Conservation (phyloP, 768 basidiomycete genomes). For the Auricularia sp. region DNA sequence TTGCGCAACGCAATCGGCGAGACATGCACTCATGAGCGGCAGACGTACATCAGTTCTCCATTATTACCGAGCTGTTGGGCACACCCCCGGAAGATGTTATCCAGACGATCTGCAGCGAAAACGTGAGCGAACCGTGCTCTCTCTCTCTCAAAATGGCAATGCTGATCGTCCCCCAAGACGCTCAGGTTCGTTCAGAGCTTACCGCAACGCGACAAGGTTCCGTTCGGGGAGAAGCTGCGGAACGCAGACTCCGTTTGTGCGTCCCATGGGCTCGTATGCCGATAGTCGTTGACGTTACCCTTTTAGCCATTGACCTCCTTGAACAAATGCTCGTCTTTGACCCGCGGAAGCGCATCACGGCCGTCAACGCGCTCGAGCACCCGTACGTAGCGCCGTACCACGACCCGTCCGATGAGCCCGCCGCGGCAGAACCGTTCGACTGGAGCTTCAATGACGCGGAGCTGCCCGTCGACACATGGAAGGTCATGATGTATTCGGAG, state of each 20-base stretch:
- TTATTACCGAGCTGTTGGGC: slow-evolving; percentile 95
- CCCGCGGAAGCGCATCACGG: slow-evolving; percentile 92
- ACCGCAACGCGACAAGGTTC: slow-evolving; percentile 91
- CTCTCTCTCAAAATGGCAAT: neutral
- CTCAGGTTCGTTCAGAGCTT: slow-evolving; percentile 97
- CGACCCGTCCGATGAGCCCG: slow-evolving; percentile 95
- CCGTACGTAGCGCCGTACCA: slow-evolving; percentile 96
- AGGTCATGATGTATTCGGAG: slow-evolving; percentile 99
- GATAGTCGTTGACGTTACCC: neutral
- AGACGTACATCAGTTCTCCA: slow-evolving; percentile 99
- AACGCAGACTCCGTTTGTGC: slow-evolving; percentile 78
- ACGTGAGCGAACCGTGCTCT: slow-evolving; percentile 37
- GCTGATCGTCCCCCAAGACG: slow-evolving; percentile 47
- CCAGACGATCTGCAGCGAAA: slow-evolving; percentile 95
- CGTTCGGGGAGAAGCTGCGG: slow-evolving; percentile 87
- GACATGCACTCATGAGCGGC: slow-evolving; percentile 7
- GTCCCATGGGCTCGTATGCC: slow-evolving; percentile 17
- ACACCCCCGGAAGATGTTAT: slow-evolving; percentile 99
- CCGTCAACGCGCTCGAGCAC: slow-evolving; percentile 80
- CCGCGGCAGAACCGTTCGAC: slow-evolving; percentile 88
- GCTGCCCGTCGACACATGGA: slow-evolving; percentile 97
- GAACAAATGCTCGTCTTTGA: slow-evolving; percentile 99
- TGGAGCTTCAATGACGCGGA: slow-evolving; percentile 99
- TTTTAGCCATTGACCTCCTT: slow-evolving; percentile 79
- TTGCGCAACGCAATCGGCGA: slow-evolving; percentile 15